Percentiles rank a stretch among this genome's conserved stretches.
phyloP scores from a whole-genome alignment of 2,329 filamentous ascomycete species.

The Davidsoniella australis region DNA sequence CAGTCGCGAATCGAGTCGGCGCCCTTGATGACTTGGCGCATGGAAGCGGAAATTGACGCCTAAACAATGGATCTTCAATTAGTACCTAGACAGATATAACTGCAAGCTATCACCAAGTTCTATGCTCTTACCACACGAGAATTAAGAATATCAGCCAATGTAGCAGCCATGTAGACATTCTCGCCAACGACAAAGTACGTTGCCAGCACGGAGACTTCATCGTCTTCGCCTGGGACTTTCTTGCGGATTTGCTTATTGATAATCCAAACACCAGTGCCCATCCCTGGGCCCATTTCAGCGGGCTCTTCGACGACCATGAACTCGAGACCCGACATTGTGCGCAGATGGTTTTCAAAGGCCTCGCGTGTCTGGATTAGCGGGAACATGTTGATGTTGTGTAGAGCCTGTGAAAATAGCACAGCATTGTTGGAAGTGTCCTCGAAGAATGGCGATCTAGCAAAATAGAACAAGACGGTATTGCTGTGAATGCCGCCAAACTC shows the following conservation, averaged over 20 bases:
- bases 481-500: slow-evolving; percentile 43
- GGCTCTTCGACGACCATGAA: slow-evolving; percentile 50
- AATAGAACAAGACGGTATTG: slow-evolving; percentile 51
- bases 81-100: not conserved
- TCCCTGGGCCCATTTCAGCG: slow-evolving; percentile 44
- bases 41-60: slow-evolving; percentile 37
- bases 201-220: slow-evolving; percentile 41
- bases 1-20: slow-evolving; percentile 35
- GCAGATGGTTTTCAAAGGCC: slow-evolving; percentile 43
- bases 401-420: slow-evolving; percentile 42
- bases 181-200: slow-evolving; percentile 49
- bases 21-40: slow-evolving; percentile 34
- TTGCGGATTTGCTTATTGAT: slow-evolving; percentile 50
- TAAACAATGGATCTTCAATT: slow-evolving; percentile 15
- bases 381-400: slow-evolving; percentile 41
- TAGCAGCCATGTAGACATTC: slow-evolving; percentile 50
- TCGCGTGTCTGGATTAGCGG: slow-evolving; percentile 42
- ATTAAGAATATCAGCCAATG: slow-evolving; percentile 40
- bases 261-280: slow-evolving; percentile 51
- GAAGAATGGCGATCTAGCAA: slow-evolving; percentile 50
- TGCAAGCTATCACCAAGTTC: not conserved
- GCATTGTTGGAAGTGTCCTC: slow-evolving; percentile 52
- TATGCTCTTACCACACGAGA: slow-evolving; percentile 34
- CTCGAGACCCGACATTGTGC: slow-evolving; percentile 49
- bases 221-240: slow-evolving; percentile 36